phyloP scores from a whole-genome alignment of 169 alveolate species.

The Eimeria zaria region DNA sequence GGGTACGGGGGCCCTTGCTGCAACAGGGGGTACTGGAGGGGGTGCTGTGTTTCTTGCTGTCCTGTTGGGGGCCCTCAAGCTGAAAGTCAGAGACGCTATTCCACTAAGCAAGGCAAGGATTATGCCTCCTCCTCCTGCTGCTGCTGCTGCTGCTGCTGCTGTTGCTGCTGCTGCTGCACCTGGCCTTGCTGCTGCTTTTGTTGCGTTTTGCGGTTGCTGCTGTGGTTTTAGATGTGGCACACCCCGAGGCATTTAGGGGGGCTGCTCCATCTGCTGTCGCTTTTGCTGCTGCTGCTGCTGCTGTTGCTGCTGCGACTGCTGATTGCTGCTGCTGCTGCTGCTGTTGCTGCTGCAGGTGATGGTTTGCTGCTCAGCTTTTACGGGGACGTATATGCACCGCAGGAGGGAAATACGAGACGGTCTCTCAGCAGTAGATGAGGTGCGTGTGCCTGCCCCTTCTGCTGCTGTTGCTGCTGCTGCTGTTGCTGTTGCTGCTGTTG shows the following conservation, averaged over 20 bases:
- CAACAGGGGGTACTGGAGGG: constrained; percentile 94
- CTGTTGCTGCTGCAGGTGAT: constrained; percentile 80
- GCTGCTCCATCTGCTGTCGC: background rate
- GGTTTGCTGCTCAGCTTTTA: constrained; percentile 91
- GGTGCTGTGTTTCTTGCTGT: constrained; percentile 91
- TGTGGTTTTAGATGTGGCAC: background rate
- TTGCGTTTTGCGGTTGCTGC: constrained; percentile 3
- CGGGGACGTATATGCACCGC: constrained; percentile 50
- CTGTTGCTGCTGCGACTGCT: no score
- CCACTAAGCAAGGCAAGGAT: constrained; percentile 87
- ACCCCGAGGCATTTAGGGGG: no score
- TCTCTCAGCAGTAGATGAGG: constrained; percentile 41
- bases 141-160: constrained; percentile 17
- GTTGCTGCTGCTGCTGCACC: background rate
- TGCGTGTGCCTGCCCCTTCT: constrained; percentile 57
- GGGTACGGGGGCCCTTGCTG: constrained; percentile 83
- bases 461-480: constrained; percentile 77
- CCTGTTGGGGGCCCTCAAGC: constrained; percentile 88
- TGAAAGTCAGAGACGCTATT: constrained; percentile 90
- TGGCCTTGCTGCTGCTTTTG: background rate
- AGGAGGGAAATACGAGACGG: constrained; percentile 51
- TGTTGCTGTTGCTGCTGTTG: constrained; percentile 82
- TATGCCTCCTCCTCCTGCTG: background rate
- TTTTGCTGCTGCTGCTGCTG: background rate
- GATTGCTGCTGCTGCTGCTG: no score